These are phyloP conservation scores for Fusarium guadeloupense DNA, from an alignment of 2,329 filamentous ascomycete genomes.

Conservation along the genomic window DNA sequence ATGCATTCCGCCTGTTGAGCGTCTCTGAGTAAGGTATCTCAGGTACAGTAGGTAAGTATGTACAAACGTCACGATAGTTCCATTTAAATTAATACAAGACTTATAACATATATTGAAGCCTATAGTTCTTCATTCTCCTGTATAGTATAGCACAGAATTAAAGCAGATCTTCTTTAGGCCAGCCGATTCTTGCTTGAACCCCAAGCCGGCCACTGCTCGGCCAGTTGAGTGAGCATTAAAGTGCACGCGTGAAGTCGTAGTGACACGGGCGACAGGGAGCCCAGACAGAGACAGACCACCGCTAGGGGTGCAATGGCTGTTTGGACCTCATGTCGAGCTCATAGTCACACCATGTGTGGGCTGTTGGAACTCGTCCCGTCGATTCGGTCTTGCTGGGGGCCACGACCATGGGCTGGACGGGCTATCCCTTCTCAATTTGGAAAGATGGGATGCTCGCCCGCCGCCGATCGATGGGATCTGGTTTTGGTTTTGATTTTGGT, in stretches of 20 bases:
- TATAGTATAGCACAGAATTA: too few relatives aligned
- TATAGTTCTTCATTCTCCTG: too few relatives aligned
- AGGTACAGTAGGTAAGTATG: not conserved
- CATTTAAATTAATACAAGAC: too few relatives aligned
- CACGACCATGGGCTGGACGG: too few relatives aligned
- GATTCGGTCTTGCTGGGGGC: conserved; percentile 39
- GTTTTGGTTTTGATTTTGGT: conserved; percentile 35
- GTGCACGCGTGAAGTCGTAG: conserved; percentile 35
- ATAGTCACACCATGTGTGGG: conserved; percentile 44
- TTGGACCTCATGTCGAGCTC: conserved; percentile 38
- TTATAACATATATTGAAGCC: too few relatives aligned
- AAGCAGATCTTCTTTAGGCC: too few relatives aligned
- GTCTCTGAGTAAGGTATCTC: not conserved
- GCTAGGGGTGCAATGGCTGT: conserved; percentile 32
- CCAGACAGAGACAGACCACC: conserved; percentile 41
- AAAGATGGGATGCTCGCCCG: conserved; percentile 29
- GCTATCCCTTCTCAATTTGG: conserved; percentile 39
- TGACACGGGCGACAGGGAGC: too few relatives aligned
- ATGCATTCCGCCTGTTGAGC: conserved; percentile 28
- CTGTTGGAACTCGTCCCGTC: conserved; percentile 42
- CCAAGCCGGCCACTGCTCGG: conserved; percentile 17
- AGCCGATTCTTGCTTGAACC: too few relatives aligned
- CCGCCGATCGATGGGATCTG: conserved; percentile 42
- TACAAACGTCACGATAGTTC: too few relatives aligned
- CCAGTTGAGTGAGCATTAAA: conserved; percentile 25